A percentile compares a stretch with the other conserved stretches of the same genome.
These are phyloP conservation scores for Aegilops tauschii DNA, from an alignment of 176 grass and related monocot genomes.

Conservation along the genomic window DNA sequence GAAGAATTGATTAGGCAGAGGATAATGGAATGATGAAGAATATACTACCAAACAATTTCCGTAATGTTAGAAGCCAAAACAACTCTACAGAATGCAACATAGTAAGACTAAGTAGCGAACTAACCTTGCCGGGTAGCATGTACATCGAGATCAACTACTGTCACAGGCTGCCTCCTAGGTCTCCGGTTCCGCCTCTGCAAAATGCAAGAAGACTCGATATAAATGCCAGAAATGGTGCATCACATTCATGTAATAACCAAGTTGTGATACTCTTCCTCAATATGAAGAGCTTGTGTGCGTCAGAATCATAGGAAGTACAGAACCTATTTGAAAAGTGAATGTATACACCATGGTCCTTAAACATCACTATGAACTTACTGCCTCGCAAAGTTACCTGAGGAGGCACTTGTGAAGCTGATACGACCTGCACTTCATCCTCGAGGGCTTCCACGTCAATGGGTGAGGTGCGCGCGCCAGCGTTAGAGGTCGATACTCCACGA, in stretches of 20 bases:
- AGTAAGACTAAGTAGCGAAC: not conserved
- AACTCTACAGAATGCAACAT: not conserved
- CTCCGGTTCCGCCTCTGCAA: constrained; percentile 48
- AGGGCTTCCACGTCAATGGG: constrained; percentile 54
- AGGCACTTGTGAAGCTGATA: constrained; percentile 42
- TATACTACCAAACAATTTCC: not conserved
- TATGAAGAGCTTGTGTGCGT: not conserved
- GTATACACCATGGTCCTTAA: not conserved
- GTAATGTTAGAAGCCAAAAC: not conserved
- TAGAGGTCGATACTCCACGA: not conserved
- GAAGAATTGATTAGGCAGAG: not conserved
- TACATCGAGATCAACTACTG: constrained; percentile 41
- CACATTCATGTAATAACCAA: not conserved
- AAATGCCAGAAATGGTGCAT: constrained; percentile 7
- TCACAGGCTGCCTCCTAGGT: constrained; percentile 10
- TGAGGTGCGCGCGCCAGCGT: not conserved
- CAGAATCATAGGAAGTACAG: not conserved
- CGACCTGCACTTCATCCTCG: constrained; percentile 42
- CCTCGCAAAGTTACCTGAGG: not conserved
- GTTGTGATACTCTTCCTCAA: not conserved
- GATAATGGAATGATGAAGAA: not conserved
- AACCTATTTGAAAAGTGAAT: not conserved
- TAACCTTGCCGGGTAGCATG: constrained; percentile 35
- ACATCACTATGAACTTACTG: not conserved
- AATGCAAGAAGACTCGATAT: not conserved